Base-by-base conservation (phyloP, 225 moss, liverwort and hornwort genomes). In the Physcomitrium patens region DNA sequence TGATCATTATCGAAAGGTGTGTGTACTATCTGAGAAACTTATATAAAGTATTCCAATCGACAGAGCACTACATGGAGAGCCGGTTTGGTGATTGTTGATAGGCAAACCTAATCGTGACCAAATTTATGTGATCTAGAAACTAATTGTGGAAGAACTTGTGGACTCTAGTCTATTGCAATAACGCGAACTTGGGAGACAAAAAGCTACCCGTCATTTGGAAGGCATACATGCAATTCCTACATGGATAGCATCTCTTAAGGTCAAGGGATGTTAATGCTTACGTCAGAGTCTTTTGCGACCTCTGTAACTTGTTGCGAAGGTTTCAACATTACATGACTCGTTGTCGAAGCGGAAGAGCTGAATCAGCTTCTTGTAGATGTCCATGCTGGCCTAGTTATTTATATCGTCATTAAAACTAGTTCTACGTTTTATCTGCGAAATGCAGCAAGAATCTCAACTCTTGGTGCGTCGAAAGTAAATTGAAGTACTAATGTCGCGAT, bases 61-160 rank as follows among this genome's bases (percentile, higher is more conserved):
- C 76, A 49, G 19, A 70, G 77, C 24, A 53, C 50, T 42, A 64
- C 60, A 59, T 65, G 42, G 65, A 65, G 67, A 71, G 48, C 62
- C 67, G 28, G 19, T 31, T 12, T 50, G 70, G 26, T 57, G n/a
- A 77, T 53, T 65, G 67, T 45, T 16, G 24, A 57, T 56, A 8
- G 43, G 45, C 48, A 59, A 45, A 65, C 17, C 16, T 19, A 26
- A 42, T 46, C 19, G 67, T 37, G 31, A 37, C 7, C 53, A 61
- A 42, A 23, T 45, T 22, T 12, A 57, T 9, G 37, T n/a, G 28
- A 63, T 57, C 18, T 60, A 62, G 60, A 64, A 48, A 53, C 0
- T 23, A 57, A 31, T 44, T 50, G 20, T 22, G 4, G 1, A 75
- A 56, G 23, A 37, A 37, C 31, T 37, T 4, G 31, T 51, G 56